These are phyloP conservation scores for Fusarium drepaniforme DNA, from an alignment of 2,329 filamentous ascomycete genomes.

Conservation along the genomic window DNA sequence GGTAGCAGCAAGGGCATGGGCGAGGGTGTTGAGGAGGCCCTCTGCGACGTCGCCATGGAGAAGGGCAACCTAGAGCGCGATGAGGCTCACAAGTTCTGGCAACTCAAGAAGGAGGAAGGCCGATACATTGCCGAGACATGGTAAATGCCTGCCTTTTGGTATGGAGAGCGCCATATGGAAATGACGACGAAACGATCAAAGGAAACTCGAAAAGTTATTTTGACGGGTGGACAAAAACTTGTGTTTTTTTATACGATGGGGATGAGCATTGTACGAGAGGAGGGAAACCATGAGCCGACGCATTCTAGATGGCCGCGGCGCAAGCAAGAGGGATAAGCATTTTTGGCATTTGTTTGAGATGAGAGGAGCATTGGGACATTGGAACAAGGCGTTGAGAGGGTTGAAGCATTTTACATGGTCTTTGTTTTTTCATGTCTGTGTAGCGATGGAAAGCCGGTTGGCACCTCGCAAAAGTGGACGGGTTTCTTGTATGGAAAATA, in stretches of 20 bases:
- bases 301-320: slow-evolving; percentile 37
- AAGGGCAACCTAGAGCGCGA: slow-evolving; percentile 89
- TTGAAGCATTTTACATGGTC: not conserved
- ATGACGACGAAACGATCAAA: not conserved
- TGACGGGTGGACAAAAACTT: not conserved
- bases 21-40: slow-evolving; percentile 89
- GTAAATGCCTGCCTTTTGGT: slow-evolving; percentile 50
- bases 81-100: slow-evolving; percentile 90
- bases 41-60: slow-evolving; percentile 91
- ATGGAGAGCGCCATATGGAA: not conserved
- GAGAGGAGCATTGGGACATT: slow-evolving; percentile 29
- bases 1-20: slow-evolving; percentile 97
- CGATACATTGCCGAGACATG: slow-evolving; percentile 94
- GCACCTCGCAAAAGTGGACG: slow-evolving; percentile 3
- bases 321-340: slow-evolving; percentile 33
- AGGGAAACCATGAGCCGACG: slow-evolving; percentile 18
- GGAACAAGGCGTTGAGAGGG: slow-evolving; percentile 31
- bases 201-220: not conserved
- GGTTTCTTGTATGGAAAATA: slow-evolving; percentile 31
- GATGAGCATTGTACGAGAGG: slow-evolving; percentile 8
- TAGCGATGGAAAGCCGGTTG: not conserved
- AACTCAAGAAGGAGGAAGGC: slow-evolving; percentile 88
- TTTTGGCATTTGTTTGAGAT: slow-evolving; percentile 26
- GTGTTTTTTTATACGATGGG: not conserved
- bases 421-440: not conserved